Evolutionary conservation across 441 rosid species (phyloP).

Genomic region (Gossypium laxum): DNA sequence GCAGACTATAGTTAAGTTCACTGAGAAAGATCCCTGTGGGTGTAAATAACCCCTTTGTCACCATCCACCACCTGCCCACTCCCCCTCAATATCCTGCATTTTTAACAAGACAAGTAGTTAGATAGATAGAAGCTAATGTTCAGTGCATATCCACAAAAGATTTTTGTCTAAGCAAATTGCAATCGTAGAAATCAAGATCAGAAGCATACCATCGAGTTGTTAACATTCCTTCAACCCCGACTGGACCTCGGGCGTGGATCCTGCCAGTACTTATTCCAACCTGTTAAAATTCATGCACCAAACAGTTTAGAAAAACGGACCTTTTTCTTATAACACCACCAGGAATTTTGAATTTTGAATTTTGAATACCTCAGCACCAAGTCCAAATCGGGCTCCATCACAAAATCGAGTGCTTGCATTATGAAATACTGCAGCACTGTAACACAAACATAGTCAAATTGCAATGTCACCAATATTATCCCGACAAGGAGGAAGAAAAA

Average conservation of each 20-base stretch:
- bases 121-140: not conserved
- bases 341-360: not conserved
- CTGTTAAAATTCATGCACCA: slow-evolving; percentile 24
- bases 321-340: not conserved
- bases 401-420: slow-evolving; percentile 71
- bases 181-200: not conserved
- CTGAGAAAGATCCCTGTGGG: slow-evolving; percentile 20
- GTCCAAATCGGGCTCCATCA: slow-evolving; percentile 73
- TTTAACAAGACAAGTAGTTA: not conserved
- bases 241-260: slow-evolving; percentile 78
- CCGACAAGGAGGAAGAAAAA: not conserved
- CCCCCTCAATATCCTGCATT: slow-evolving; percentile 36
- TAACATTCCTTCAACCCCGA: slow-evolving; percentile 68
- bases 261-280: slow-evolving; percentile 72
- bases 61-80: slow-evolving; percentile 41
- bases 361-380: slow-evolving; percentile 65
- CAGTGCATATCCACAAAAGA: not conserved
- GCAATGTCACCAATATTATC: slow-evolving; percentile 7
- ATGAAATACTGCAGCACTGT: slow-evolving; percentile 75
- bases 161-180: not conserved
- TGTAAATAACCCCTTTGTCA: slow-evolving; percentile 30
- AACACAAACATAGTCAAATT: not conserved
- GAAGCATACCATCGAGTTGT: slow-evolving; percentile 54
- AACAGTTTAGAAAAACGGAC: slow-evolving; percentile 4
- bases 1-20: slow-evolving; percentile 1